Evolutionary conservation across 768 basidiomycete species (phyloP), one percentile per base, ranked within the genome.

Genomic region (Phallus indusiatus): DNA sequence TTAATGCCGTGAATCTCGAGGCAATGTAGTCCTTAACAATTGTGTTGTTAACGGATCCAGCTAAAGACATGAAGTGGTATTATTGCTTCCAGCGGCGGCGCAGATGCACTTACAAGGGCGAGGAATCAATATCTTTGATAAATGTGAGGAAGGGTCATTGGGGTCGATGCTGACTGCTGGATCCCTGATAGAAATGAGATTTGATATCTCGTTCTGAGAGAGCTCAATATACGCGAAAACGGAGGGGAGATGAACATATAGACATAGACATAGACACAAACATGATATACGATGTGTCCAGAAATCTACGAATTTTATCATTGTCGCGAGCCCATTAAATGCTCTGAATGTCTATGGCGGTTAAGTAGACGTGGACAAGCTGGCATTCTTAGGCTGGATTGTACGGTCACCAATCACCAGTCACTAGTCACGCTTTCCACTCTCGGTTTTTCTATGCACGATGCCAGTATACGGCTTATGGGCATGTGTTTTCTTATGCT

Each of bases 51-150:
- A 76, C 79, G 17, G 85, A 86, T 65, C 81, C 87, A 61, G 84
- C 88, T 88, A 57, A 16, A 14, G 12, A 10, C 61, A 24, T 48
- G 63, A 37, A 60, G 35, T 46, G 8, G 21, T 47, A 35, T 35
- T 17, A 65, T 60, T 9, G 53, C 12, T 14, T 18, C 46, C 28
- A 46, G 36, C 47, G 42, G 60, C 35, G 49, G 65, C 5, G 56
- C 60, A 60, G 54, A 42, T 62, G 11, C 37, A 78, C 83, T 66
- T 74, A 88, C 90, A 78, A 54, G 84, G 73, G 64, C 95, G 78
- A 20, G 95, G 95, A 61, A 97, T 89, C 53, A 98, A 74, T 16
- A 97, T 82, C 68, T 82, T 85, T 1, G 88, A 87, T 47, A 99
- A 68, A 70, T 93, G 88, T 1, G 88, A 90, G 21, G 73, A 65